Conservation (phyloP, 2,329 filamentous ascomycete species). For the Xylaria sp. region DNA sequence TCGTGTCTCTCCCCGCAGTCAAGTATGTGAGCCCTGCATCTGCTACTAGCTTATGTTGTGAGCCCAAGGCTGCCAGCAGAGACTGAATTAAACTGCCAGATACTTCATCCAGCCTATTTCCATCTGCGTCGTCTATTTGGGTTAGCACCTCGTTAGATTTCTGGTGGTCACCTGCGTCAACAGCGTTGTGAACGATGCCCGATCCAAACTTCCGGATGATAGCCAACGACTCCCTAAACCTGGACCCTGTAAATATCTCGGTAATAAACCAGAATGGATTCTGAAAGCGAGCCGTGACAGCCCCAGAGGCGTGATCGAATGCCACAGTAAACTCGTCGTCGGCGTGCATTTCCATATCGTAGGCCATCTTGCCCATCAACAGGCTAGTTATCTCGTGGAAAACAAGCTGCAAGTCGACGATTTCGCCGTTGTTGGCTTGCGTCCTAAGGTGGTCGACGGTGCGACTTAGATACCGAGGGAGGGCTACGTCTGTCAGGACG, state of each 20-base stretch:
- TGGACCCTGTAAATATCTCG: slow-evolving; percentile 56
- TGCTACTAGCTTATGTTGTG: slow-evolving; percentile 59
- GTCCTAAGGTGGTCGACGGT: slow-evolving; percentile 48
- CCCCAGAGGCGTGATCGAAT: slow-evolving; percentile 67
- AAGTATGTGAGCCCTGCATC: slow-evolving; percentile 71
- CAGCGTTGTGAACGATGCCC: slow-evolving; percentile 60
- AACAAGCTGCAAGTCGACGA: slow-evolving; percentile 62
- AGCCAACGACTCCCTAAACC: slow-evolving; percentile 55
- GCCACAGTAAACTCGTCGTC: slow-evolving; percentile 64
- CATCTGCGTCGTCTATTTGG: slow-evolving; percentile 13
- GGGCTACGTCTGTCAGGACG: slow-evolving; percentile 60
- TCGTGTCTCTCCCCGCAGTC: slow-evolving; percentile 68
- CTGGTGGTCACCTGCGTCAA: slow-evolving; percentile 27
- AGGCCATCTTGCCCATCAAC: slow-evolving; percentile 71
- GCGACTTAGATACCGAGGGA: slow-evolving; percentile 59
- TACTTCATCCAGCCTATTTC: slow-evolving; percentile 12
- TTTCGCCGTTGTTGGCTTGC: slow-evolving; percentile 33
- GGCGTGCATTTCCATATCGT: slow-evolving; percentile 70
- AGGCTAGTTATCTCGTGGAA: slow-evolving; percentile 69
- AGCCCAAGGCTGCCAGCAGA: slow-evolving; percentile 60
- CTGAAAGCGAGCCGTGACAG: slow-evolving; percentile 66
- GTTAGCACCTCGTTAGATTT: not conserved
- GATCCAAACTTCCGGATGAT: slow-evolving; percentile 61
- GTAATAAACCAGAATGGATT: slow-evolving; percentile 68
- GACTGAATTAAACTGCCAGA: slow-evolving; percentile 62